Percentiles rank a stretch among this genome's conserved stretches.
Conservation (phyloP, 2,329 filamentous ascomycete genomes). For the Tothia fuscella region DNA sequence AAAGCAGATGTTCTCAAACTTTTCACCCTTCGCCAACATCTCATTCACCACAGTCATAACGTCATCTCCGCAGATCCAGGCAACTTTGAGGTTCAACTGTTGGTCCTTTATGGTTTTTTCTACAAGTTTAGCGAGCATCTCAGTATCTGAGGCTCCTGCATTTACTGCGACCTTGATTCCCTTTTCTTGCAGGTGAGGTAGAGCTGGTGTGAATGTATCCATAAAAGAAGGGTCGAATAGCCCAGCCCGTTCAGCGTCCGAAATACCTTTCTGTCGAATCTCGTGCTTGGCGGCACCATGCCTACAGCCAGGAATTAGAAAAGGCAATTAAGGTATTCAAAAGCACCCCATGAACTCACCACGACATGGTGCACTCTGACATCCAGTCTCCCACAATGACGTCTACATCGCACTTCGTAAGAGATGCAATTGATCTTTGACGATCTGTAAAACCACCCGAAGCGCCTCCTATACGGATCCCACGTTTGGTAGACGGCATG, state of each 20-base stretch:
- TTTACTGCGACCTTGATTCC: constrained; percentile 11
- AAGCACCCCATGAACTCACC: neutral
- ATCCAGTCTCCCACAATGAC: constrained; percentile 17
- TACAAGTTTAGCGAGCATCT: constrained; percentile 7
- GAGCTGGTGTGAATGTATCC: constrained; percentile 13
- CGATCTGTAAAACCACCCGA: constrained; percentile 30
- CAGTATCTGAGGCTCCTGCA: constrained; percentile 8
- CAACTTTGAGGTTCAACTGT: constrained; percentile 2
- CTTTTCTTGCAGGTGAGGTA: constrained; percentile 9
- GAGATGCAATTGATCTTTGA: constrained; percentile 23
- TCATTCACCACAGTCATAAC: constrained; percentile 12
- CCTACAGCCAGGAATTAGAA: constrained; percentile 12
- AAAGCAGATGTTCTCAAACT: constrained; percentile 10
- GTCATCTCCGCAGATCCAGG: constrained; percentile 12
- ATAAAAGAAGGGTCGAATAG: constrained; percentile 13
- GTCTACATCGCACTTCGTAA: constrained; percentile 8
- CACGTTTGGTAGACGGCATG: constrained; percentile 16
- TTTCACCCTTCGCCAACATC: constrained; percentile 11
- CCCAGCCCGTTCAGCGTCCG: constrained; percentile 4
- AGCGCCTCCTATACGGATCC: constrained; percentile 22
- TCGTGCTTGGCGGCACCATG: constrained; percentile 13
- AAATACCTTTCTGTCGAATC: constrained; percentile 8
- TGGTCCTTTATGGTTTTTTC: constrained; percentile 1
- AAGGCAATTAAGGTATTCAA: neutral
- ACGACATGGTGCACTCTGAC: constrained; percentile 14